Base-by-base conservation (phyloP, 108 stramenopile species). In the Skeletonema menzelii region DNA sequence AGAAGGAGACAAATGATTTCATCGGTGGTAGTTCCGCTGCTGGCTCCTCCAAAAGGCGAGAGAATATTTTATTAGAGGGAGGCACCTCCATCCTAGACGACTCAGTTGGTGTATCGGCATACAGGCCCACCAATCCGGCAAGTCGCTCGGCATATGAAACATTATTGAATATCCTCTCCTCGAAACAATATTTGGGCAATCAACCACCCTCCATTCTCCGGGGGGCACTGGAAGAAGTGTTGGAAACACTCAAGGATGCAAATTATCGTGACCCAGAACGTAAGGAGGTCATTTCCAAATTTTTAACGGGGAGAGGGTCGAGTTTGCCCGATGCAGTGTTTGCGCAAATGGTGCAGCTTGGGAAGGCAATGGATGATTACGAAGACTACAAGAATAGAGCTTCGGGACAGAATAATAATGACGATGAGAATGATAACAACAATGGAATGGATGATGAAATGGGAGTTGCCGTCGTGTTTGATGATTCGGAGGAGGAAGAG, bases 381-480 rank as follows among this genome's bases (percentile, higher is more conserved):
- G 74, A 81, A 27, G 72, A 74, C 13, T 77, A 72, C 38, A 80
- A 42, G 13, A 82, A 58, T 37, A 65, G 57, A 59, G 68, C 53
- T 22, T 40, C 38, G 27, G 63, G 31, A 12, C 17, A 46, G 15
- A 17, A 69, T 27, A 81, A 75, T 22, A 77, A 78, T 11, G 76
- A 63, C n/a, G 82, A 64, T 10, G 83, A 75, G 34, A 73, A 85
- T 11, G 81, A 70, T 31, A 79, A 83, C 24, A 72, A 82, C 5
- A 67, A 35, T 28, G 59, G 42, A 24, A 70, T 95, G 46, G 96
- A 98, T 66, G 95, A 95, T 59, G 96, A 98, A 65, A 98, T 97
- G 89, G 97, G 97, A 42, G 99, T 98, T 44, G 96, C 97, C 1
- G 98, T 99, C 8, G 96, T 98, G 0, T 98, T 99, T 73, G 95